These are phyloP conservation scores for Sporothrix inflata DNA, from an alignment of 2,329 filamentous ascomycete genomes.

Conservation along the genomic window DNA sequence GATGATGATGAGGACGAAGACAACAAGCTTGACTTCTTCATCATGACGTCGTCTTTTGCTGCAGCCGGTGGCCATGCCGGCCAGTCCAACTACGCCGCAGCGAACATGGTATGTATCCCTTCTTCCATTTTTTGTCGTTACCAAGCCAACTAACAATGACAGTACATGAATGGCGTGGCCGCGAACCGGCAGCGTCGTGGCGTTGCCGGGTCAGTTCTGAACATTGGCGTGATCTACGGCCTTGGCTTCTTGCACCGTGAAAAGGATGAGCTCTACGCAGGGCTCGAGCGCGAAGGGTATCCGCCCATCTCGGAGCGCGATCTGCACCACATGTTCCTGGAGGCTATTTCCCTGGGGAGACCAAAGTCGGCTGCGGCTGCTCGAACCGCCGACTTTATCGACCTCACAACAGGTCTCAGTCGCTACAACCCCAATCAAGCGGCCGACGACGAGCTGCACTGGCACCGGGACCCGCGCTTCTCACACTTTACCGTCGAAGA, in stretches of 20 bases:
- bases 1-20: conserved; percentile 27
- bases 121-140: not conserved
- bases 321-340: conserved; percentile 55
- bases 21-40: conserved; percentile 48
- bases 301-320: conserved; percentile 55
- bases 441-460: conserved; percentile 41
- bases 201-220: conserved; percentile 46
- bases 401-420: conserved; percentile 48
- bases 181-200: conserved; percentile 43
- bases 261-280: conserved; percentile 45
- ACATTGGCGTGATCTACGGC: conserved; percentile 52
- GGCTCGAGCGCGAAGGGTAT: conserved; percentile 50
- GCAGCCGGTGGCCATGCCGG: conserved; percentile 50
- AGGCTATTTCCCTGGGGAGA: conserved; percentile 51
- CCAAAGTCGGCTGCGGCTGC: conserved; percentile 32
- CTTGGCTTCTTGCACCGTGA: conserved; percentile 50
- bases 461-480: conserved; percentile 51
- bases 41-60: conserved; percentile 52
- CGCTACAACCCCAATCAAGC: conserved; percentile 42
- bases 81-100: conserved; percentile 51
- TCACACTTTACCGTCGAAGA: conserved; percentile 42
- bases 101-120: conserved; percentile 44
- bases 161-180: conserved; percentile 51
- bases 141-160: not conserved
- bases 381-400: conserved; percentile 35